Evolutionary conservation across 2,329 filamentous ascomycete genomes (phyloP), one percentile per base, ranked within the genome.

Genomic region (Aspergillus quadricinctus): DNA sequence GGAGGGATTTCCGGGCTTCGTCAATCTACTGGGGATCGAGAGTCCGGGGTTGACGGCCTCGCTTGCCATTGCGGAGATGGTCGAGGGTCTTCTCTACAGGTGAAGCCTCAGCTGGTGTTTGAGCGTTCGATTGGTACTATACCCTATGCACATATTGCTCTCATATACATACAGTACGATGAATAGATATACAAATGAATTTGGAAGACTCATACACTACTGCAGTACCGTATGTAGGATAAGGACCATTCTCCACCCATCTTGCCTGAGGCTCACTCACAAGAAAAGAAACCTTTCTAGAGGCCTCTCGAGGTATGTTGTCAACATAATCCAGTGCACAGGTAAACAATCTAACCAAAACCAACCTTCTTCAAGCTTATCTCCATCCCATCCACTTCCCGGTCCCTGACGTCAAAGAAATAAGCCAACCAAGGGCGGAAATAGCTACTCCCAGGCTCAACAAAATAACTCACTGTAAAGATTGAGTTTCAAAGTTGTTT

Each of bases 21-120:
- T 97, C 8, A 97, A 97, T 77, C 71, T 97, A 63, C 69, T 97
- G 64, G 93, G 92, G 0, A 97, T 97, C 64, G 93, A 97, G 78
- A 96, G 90, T 73, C 93, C 93, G 0, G 93, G 93, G 4, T 75
- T 97, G 72, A 97, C 93, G 49, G 94, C 90, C 71, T 85, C 83
- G 64, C 75, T 97, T 76, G 92, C 92, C 1, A 93, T 97, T 73
- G 92, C 81, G 3, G 90, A 96, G 69, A 82, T 83, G 78, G 92
- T 96, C 9, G 75, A 83, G 63, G 70, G 65, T 1, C 68, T 86
- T 51, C 61, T 86, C 64, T 85, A 86, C 66, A 64, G 61, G 49
- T 68, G 37, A 43, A 37, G 37, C 7, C 11, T 10, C 7, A 27
- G 3, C 21, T 27, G 41, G 10, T 23, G 8, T 23, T 45, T 23